Conservation (phyloP, 1,284 basidiomycete genomes). For the Trametes sp. region DNA sequence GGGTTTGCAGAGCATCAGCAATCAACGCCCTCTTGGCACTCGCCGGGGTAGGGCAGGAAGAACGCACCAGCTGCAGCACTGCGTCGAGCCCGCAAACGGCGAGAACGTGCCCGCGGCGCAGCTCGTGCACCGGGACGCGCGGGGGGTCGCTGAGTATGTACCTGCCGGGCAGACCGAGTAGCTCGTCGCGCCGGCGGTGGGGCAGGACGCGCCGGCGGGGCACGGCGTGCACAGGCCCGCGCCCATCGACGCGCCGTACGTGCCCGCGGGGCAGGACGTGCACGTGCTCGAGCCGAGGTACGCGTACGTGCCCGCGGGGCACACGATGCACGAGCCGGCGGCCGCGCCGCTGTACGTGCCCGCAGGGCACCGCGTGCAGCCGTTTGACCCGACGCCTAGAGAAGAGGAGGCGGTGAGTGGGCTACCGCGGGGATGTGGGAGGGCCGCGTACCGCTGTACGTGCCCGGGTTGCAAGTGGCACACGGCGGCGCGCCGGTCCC, state of each 20-base stretch:
- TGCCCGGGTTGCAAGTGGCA: not conserved
- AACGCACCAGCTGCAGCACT: slow-evolving; percentile 36
- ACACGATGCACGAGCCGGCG: slow-evolving; percentile 13
- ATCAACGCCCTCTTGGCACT: slow-evolving; percentile 1
- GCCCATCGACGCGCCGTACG: slow-evolving; percentile 13
- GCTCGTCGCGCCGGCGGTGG: slow-evolving; percentile 22
- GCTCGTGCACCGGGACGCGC: slow-evolving; percentile 15
- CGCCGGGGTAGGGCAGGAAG: too few relatives aligned
- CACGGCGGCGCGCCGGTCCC: slow-evolving; percentile 5
- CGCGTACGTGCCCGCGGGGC: slow-evolving; percentile 29
- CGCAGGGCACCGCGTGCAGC: not conserved
- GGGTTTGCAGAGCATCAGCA: too few relatives aligned
- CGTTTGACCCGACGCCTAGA: not conserved
- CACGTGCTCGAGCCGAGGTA: slow-evolving; percentile 13
- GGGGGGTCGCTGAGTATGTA: slow-evolving; percentile 21
- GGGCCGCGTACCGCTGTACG: not conserved
- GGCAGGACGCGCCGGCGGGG: slow-evolving; percentile 20
- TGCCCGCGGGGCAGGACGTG: slow-evolving; percentile 22
- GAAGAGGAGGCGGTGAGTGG: not conserved
- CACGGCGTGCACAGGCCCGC: slow-evolving; percentile 19
- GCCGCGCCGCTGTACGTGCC: slow-evolving; percentile 25
- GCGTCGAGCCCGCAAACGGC: slow-evolving; percentile 28
- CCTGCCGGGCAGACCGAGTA: slow-evolving; percentile 6
- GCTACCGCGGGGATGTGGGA: not conserved
- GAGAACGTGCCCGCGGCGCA: slow-evolving; percentile 33